Evolutionary conservation across 2,329 filamentous ascomycete genomes (phyloP).

Genomic region (Alternaria metachromatica): DNA sequence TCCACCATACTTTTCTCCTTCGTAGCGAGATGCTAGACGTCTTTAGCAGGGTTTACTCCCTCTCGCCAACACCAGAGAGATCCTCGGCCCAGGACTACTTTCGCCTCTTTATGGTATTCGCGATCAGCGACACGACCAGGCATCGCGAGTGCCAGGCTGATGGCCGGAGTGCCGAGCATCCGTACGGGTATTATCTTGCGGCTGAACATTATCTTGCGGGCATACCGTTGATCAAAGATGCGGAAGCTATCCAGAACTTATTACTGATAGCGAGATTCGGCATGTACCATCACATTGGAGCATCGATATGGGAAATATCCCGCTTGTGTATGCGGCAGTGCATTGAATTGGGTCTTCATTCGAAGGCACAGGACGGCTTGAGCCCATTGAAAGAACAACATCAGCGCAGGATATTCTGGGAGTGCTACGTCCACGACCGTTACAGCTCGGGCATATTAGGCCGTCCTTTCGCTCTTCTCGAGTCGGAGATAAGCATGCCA

Average conservation of each 20-base stretch:
- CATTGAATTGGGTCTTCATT: slow-evolving; percentile 49
- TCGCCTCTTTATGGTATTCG: neutral
- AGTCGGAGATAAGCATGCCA: slow-evolving; percentile 48
- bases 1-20: neutral
- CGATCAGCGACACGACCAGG: neutral
- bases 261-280: slow-evolving; percentile 52
- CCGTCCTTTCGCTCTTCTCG: slow-evolving; percentile 53
- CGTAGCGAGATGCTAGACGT: neutral
- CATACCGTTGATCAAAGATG: slow-evolving; percentile 40
- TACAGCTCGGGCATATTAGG: slow-evolving; percentile 54
- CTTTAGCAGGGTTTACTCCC: neutral
- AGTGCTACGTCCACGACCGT: slow-evolving; percentile 55
- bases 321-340: slow-evolving; percentile 52
- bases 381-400: slow-evolving; percentile 46
- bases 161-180: slow-evolving; percentile 43
- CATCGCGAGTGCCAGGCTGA: slow-evolving; percentile 41
- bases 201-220: slow-evolving; percentile 44
- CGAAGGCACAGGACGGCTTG: slow-evolving; percentile 1
- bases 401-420: slow-evolving; percentile 53
- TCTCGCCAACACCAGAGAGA: neutral
- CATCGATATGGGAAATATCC: slow-evolving; percentile 52
- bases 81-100: neutral
- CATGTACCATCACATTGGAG: slow-evolving; percentile 53
- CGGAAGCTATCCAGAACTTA: slow-evolving; percentile 51
- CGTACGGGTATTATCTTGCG: slow-evolving; percentile 51